Base-by-base conservation (phyloP, 73 alveolate genomes). In the Uronychia setigera region DNA sequence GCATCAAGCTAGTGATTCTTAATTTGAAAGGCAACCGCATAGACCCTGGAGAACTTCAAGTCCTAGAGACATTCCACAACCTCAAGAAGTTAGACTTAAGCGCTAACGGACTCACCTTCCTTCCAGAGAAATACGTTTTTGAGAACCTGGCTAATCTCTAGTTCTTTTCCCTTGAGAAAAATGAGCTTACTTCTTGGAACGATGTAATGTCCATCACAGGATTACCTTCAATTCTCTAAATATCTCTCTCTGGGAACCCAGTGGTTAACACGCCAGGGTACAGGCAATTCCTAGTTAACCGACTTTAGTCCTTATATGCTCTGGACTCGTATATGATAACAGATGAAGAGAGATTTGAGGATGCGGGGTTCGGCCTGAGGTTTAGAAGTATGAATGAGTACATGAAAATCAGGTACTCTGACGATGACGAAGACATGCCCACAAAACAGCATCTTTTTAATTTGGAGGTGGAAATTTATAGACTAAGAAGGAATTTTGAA, bases 291-390 rank as follows among this genome's bases (percentile, higher is more conserved):
- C 77, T 90, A n/a, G 95, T 90, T n/a, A 85, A 85, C 29, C 59
- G 81, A 59, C 33, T 90, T 1, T 27, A 28, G 33, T 27, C 60
- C 31, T 60, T 90, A 19, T 46, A 32, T 19, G 95, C 95, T 19
- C 82, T 90, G 26, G 95, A 90, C 59, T 83, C 84, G 77, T 90
- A 29, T 29, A 75, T 90, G 1, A 85, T 90, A 19, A 90, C 95
- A n/a, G 95, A 90, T 76, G 95, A 90, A 74, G 95, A 90, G 58
- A 32, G 95, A 28, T 78, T 81, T 80, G 95, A 90, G 74, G 95
- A 90, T 76, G 92, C 86, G 5, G 82, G 90, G 59, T 85, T 74
- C 57, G 92, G 95, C 0, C 27, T 74, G 0, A 60, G 95, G 57
- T 90, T 80, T 60, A 84, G 91, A 75, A 82, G 87, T 13, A 60